Base-by-base conservation (phyloP, 2,329 filamentous ascomycete species). In the Fusarium sterilihyphosum region DNA sequence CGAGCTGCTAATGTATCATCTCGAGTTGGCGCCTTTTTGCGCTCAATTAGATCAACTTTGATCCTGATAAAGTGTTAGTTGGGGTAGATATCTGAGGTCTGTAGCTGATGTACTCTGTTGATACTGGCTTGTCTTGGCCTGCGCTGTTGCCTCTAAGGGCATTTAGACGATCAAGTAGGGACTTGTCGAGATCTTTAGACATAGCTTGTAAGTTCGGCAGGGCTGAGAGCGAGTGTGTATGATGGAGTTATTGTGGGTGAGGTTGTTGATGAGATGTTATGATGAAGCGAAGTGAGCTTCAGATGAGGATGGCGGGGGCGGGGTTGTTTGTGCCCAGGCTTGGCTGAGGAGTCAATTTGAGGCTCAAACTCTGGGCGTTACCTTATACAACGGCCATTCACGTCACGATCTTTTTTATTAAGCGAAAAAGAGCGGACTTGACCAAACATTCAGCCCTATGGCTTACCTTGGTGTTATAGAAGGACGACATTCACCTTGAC, bases 1-100 rank as follows among this genome's bases (percentile, higher is more conserved):
- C 89, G 84, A 6, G 85, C 85, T 5, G 88, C 82, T 14, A 91
- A 83, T 14, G 84, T 83, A 77, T 90, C 88, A 71, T 89, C 87
- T 46, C 83, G 83, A 0, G 86, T 86, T 3, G 81, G 79, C 5
- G 85, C 81, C 71, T 83, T 84, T 18, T 80, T 81, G 13, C 84
- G 79, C 70, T 86, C 84, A 61, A 87, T 85, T 6, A 83, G 79
- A 37, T 84, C 82, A 26, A 83, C 61, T 14, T 76, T 78, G 31
- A 82, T 77, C 26, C 81, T 78, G 12, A 8, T 5, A 2, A 0
- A 1, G 1, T 46, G 43, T 71, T 50, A 73, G 62, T 24, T 63
- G 52, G 43, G n/a, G n/a, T 44, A 44, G 43, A 44, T 24, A 24
- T 44, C 5, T 44, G 43, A 18, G 43, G n/a, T 44, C 20, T 65